Evolutionary conservation across 768 basidiomycete genomes (phyloP).

Genomic region (Hericium erinaceus): DNA sequence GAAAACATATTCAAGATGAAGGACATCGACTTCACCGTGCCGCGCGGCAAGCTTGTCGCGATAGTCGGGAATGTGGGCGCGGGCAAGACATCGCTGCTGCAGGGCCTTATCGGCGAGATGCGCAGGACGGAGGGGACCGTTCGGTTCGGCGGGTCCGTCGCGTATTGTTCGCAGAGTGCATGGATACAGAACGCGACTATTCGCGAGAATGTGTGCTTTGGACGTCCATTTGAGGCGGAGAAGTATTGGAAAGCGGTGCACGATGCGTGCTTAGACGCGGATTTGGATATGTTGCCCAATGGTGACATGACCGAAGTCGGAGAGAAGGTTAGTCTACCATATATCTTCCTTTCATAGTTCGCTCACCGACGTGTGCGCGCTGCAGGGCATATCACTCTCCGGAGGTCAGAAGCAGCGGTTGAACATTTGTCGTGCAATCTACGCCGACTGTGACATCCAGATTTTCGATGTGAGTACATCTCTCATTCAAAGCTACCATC

Average conservation of each 20-base stretch:
- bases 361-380: too few species aligned
- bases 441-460: constrained; percentile 78
- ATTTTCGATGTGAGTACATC: constrained; percentile 56
- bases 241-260: constrained; percentile 74
- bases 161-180: constrained; percentile 79
- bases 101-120: constrained; percentile 82
- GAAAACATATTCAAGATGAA: constrained; percentile 51
- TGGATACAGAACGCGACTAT: constrained; percentile 94
- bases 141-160: constrained; percentile 65
- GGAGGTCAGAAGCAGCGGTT: constrained; percentile 78
- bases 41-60: constrained; percentile 70
- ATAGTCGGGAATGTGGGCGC: constrained; percentile 74
- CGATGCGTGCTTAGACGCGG: constrained; percentile 72
- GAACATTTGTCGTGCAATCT: constrained; percentile 82
- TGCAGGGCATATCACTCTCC: constrained; percentile 73
- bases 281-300: constrained; percentile 66
- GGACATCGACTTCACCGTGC: constrained; percentile 58
- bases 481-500: background rate
- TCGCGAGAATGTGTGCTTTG: constrained; percentile 85
- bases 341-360: too few species aligned
- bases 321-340: constrained; percentile 36
- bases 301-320: constrained; percentile 84
- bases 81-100: constrained; percentile 61
- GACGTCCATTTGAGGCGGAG: constrained; percentile 70
- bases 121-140: constrained; percentile 54